Base-by-base conservation (phyloP, 768 basidiomycete genomes). In the Pholiota microspora region DNA sequence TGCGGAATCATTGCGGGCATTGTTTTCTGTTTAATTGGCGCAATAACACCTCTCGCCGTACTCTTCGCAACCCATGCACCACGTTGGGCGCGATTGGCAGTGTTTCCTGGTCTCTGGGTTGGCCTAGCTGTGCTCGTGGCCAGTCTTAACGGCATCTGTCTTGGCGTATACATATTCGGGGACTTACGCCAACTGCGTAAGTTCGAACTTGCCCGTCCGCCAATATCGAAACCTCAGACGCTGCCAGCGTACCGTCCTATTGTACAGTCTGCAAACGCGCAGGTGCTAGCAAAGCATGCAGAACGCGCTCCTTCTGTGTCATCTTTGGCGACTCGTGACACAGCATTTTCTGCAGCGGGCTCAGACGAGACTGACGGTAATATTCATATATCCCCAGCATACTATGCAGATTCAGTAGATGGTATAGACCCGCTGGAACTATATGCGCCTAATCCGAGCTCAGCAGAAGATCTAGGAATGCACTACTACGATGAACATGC, bases 91-190 rank as follows among this genome's bases (percentile, higher is more conserved):
- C 79, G 88, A 15, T 62, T 89, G 21, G 56, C 72, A 2, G 83
- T 87, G 0, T 66, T 89, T 0, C 87, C 87, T 0, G 87, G 86
- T 0, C 63, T 89, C 47, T 91, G 86, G 85, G 62, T 89, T 7
- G 89, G 89, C 16, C 62, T 89, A 16, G 80, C 81, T 2, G 68
- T 88, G 13, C 60, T 88, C 13, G 56, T 89, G 3, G 77, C 83
- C 3, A 85, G 86, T 47, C 59, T 89, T 31, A 79, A 89, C 56
- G 89, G 89, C 3, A 82, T 91, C 9, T 92, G 89, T 64, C 65
- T 91, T 52, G 88, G 88, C 64, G 81, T 92, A 4, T 92, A 90
- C 64, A 64, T 91, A 27, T 89, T 91, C 61, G 89, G 89, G 7
- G 89, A 92, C 68, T 73, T 91, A 16, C 76, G 89, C 7, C 89